Base-by-base conservation (phyloP, 129 eudicot species). In the Ambrosia artemisiifolia region DNA sequence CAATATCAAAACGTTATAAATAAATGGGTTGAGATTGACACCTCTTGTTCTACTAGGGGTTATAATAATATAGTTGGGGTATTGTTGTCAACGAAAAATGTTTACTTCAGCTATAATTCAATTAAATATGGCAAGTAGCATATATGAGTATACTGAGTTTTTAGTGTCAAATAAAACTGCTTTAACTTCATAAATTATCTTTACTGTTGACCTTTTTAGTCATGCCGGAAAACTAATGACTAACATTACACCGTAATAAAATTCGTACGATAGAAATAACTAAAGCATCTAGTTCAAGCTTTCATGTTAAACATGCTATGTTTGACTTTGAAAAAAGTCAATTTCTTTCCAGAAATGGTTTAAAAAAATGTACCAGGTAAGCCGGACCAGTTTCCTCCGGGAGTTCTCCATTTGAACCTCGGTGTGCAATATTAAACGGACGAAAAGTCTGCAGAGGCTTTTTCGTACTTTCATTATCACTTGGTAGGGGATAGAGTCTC, bases 391-490 rank as follows among this genome's bases (percentile, higher is more conserved):
- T 82, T 81, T 88, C 99, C 80, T 94, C 99, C 49, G 99, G 99
- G 53, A 90, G 48, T 81, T 95, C 97, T 71, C 99, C 99, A 82
- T 95, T 95, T 28, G 97, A 88, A 66, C 99, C 99, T 47, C 99
- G 86, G 74, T 90, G 99, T 24, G 99, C 99, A 71, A 94, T 72
- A 71, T 94, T 94, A 74, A 71, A 94, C 2, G 99, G 85, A 32
- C 97, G 99, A 72, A 88, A 94, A 43, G 96, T 94, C 67, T 94
- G 99, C 38, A 94, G 70, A 43, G 99, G 91, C 73, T 63, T 78
- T 76, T 72, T 94, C 38, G 72, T 73, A 66, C 60, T 75, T 69
- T 81, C 89, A 50, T 80, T 75, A 64, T 87, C 82, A 77, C 99
- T 86, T n/a, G 94, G 97, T 47, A 90, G 90, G 42, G 95, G 97